Base-by-base conservation (phyloP, 225 moss, liverwort and hornwort genomes). In the Bryoerythrophyllum caledonicum region DNA sequence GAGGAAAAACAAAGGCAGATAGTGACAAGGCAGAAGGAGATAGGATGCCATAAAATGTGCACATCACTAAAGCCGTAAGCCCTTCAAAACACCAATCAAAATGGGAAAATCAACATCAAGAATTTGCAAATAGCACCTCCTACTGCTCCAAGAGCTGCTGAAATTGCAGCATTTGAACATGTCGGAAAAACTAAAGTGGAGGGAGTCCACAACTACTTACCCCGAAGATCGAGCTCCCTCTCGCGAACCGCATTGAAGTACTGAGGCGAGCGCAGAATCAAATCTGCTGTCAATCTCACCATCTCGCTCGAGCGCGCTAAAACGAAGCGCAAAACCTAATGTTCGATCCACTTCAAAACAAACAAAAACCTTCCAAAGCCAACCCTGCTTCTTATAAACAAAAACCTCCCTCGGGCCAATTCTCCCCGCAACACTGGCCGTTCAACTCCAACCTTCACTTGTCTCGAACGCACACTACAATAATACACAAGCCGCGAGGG, bases 241-340 rank as follows among this genome's bases (percentile, higher is more conserved):
- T 99, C 89, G 72, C 99, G 91, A 21, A 99, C 93, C 41, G 95
- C 99, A 85, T 99, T 99, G 88, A 99, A 99, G 75, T 99, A 99
- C 64, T 99, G 99, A 74, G 95, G 89, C 34, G 93, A 99, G 73
- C 99, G 95, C 74, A 99, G 76, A 73, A 99, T 99, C 81, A 99
- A 88, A 83, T 99, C 99, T n/a, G 95, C 99, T 43, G 95, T 90
- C 88, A 99, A 79, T 79, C 99, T 90, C 93, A 99, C 99, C 99
- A 99, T 99, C 76, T 78, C 85, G 85, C 81, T 30, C 52, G 49
- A 37, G 30, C 20, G 15, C 13, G n/a, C 66, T 53, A 12, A 24
- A 56, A 62, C 38, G 24, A 56, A 67, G n/a, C 67, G n/a, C 15
- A 43, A 74, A 80, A 73, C 77, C 80, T 74, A 77, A 25, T 73